Percentiles rank a stretch among this genome's conserved stretches.
Conservation (phyloP, 768 basidiomycete species). For the Rhodocollybia butyracea region DNA sequence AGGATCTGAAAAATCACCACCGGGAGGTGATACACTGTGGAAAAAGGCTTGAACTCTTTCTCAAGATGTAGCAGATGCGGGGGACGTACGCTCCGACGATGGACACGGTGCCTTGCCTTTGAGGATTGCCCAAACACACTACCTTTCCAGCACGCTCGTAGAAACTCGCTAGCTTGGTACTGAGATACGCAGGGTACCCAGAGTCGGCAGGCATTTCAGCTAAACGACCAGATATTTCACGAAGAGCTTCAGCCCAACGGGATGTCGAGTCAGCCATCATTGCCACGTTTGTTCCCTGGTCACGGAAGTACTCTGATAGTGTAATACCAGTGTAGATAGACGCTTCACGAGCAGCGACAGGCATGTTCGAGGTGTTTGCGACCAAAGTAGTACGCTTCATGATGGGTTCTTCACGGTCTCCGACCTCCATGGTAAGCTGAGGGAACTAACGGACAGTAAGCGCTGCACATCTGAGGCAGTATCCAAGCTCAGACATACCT, state of each 20-base stretch:
- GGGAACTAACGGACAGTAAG: slow-evolving; percentile 59
- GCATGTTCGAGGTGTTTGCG: slow-evolving; percentile 99
- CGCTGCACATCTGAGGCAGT: not conserved
- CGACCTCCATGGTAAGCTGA: slow-evolving; percentile 87
- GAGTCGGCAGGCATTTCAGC: slow-evolving; percentile 99
- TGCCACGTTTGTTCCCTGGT: slow-evolving; percentile 94
- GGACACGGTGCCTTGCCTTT: slow-evolving; percentile 88
- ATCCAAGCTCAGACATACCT: slow-evolving; percentile 43
- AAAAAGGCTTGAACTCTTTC: too few relatives aligned
- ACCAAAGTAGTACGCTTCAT: slow-evolving; percentile 99
- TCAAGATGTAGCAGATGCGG: not conserved
- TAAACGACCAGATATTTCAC: slow-evolving; percentile 98
- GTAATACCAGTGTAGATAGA: slow-evolving; percentile 99
- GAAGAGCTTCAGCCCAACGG: slow-evolving; percentile 98
- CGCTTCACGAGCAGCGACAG: slow-evolving; percentile 97
- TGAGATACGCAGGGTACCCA: slow-evolving; percentile 96
- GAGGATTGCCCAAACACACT: slow-evolving; percentile 84
- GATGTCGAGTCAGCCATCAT: slow-evolving; percentile 99
- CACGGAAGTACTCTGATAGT: slow-evolving; percentile 98
- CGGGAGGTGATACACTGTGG: slow-evolving; percentile 90
- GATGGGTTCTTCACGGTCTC: slow-evolving; percentile 94
- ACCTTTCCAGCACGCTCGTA: slow-evolving; percentile 99
- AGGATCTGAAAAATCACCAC: slow-evolving; percentile 99
- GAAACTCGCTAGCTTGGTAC: slow-evolving; percentile 94
- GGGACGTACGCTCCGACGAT: slow-evolving; percentile 94